Conservation (phyloP, 176 grass and related monocot genomes). For the Urochloa ruziziensis region DNA sequence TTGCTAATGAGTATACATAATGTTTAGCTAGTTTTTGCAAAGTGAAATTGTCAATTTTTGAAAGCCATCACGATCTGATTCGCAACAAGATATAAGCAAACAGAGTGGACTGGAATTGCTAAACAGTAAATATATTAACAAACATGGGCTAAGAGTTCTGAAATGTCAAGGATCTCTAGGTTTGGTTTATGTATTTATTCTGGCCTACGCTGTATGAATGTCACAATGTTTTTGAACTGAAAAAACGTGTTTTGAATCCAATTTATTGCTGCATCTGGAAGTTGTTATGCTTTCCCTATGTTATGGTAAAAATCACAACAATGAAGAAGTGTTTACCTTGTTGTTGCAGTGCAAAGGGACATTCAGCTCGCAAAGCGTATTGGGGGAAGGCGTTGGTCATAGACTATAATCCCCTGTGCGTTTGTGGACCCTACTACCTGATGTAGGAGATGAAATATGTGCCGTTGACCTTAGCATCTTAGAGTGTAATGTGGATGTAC, state of each 20-base stretch:
- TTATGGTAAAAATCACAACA: neutral
- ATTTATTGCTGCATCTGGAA: neutral
- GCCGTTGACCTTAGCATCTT: neutral
- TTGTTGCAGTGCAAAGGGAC: no score
- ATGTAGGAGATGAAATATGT: neutral
- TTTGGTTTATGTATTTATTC: neutral
- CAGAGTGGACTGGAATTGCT: neutral
- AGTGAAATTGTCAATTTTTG: neutral
- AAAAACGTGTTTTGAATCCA: neutral
- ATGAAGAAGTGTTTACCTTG: neutral
- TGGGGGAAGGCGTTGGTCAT: slow-evolving; percentile 52
- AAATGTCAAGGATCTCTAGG: neutral
- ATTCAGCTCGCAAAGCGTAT: slow-evolving; percentile 36
- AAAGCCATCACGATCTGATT: neutral
- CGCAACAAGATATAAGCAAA: neutral
- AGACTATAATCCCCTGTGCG: no score
- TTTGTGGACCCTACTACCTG: neutral
- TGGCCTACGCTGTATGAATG: neutral
- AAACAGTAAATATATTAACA: neutral
- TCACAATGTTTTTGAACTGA: neutral
- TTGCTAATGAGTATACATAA: neutral
- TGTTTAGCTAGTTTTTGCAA: neutral
- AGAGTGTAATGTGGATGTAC: slow-evolving; percentile 6
- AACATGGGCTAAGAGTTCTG: neutral
- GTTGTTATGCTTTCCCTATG: neutral